These are phyloP conservation scores for Xylaria sp. DNA, from an alignment of 2,329 filamentous ascomycete genomes.

Conservation along the genomic window DNA sequence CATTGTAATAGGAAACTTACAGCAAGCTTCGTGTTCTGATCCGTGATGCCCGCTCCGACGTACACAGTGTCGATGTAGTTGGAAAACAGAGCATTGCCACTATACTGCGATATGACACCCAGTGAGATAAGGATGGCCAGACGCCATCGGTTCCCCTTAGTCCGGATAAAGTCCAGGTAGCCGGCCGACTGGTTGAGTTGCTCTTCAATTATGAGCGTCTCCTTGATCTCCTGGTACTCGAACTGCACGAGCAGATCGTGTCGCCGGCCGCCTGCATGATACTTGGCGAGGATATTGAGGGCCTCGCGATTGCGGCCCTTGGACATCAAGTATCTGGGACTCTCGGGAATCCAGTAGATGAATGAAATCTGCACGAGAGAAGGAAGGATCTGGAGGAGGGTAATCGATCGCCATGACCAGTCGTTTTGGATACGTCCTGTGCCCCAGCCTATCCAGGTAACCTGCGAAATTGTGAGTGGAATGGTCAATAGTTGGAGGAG, in stretches of 20 bases:
- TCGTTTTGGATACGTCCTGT: slow-evolving; percentile 52
- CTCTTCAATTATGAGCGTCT: slow-evolving; percentile 56
- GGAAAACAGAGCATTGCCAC: slow-evolving; percentile 60
- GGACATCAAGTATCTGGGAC: slow-evolving; percentile 58
- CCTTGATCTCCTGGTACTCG: slow-evolving; percentile 61
- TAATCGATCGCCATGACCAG: slow-evolving; percentile 64
- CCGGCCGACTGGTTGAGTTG: slow-evolving; percentile 42
- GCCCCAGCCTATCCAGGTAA: slow-evolving; percentile 59
- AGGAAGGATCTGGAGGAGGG: slow-evolving; percentile 58
- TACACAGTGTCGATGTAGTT: slow-evolving; percentile 63
- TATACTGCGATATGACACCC: slow-evolving; percentile 63
- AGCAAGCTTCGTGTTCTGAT: slow-evolving; percentile 51
- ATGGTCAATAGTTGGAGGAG: not conserved
- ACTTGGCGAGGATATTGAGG: slow-evolving; percentile 54
- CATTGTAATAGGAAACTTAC: slow-evolving; percentile 24
- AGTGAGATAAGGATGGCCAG: slow-evolving; percentile 57
- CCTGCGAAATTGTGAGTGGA: slow-evolving; percentile 25
- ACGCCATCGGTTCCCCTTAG: slow-evolving; percentile 59
- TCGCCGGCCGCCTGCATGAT: slow-evolving; percentile 57
- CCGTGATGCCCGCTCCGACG: slow-evolving; percentile 53
- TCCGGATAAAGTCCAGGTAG: slow-evolving; percentile 57
- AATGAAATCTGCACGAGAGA: slow-evolving; percentile 58
- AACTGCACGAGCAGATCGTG: slow-evolving; percentile 58
- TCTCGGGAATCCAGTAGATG: slow-evolving; percentile 65
- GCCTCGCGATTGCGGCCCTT: slow-evolving; percentile 61